phyloP scores from a whole-genome alignment of 495 filamentous ascomycete genomes.

The Aspergillus egyptiacus region DNA sequence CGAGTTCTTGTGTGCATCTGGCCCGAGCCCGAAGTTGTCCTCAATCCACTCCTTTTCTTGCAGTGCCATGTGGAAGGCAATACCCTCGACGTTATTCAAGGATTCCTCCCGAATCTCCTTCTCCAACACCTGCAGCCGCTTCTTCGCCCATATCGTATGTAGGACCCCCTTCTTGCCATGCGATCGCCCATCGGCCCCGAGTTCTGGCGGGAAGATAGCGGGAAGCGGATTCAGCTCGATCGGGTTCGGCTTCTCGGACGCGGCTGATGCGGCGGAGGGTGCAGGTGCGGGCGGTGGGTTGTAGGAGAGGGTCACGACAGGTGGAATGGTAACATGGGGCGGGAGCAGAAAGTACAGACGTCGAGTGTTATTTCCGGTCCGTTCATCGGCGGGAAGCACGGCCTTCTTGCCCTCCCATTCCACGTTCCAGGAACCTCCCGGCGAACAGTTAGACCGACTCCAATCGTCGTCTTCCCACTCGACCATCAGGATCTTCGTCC shows the following conservation, averaged over 20 bases:
- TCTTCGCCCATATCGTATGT: slow-evolving; percentile 79
- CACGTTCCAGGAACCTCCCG: slow-evolving; percentile 56
- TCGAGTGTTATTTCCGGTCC: slow-evolving; percentile 46
- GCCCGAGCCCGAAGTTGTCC: slow-evolving; percentile 61
- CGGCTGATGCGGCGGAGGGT: too few species aligned
- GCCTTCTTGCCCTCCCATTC: slow-evolving; percentile 69
- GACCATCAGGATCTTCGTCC: slow-evolving; percentile 79
- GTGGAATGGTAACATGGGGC: slow-evolving; percentile 59
- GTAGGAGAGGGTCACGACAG: slow-evolving; percentile 59
- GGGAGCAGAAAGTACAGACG: slow-evolving; percentile 72
- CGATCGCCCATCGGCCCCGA: slow-evolving; percentile 57
- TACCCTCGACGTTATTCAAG: slow-evolving; percentile 62
- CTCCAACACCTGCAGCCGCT: slow-evolving; percentile 64
- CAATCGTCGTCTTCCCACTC: slow-evolving; percentile 65
- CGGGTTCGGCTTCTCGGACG: slow-evolving; percentile 16
- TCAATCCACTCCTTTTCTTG: slow-evolving; percentile 80
- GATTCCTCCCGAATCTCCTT: slow-evolving; percentile 62
- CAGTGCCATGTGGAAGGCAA: slow-evolving; percentile 73
- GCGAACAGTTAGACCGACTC: slow-evolving; percentile 28
- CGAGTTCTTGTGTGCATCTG: slow-evolving; percentile 18
- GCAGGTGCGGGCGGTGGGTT: slow-evolving; percentile 25
- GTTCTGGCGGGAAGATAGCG: slow-evolving; percentile 70
- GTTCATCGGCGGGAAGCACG: slow-evolving; percentile 58
- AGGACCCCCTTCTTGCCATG: slow-evolving; percentile 71
- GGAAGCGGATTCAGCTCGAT: slow-evolving; percentile 66